phyloP scores from a whole-genome alignment of 805 yeast genomes.

The Myxozyma sirexii region DNA sequence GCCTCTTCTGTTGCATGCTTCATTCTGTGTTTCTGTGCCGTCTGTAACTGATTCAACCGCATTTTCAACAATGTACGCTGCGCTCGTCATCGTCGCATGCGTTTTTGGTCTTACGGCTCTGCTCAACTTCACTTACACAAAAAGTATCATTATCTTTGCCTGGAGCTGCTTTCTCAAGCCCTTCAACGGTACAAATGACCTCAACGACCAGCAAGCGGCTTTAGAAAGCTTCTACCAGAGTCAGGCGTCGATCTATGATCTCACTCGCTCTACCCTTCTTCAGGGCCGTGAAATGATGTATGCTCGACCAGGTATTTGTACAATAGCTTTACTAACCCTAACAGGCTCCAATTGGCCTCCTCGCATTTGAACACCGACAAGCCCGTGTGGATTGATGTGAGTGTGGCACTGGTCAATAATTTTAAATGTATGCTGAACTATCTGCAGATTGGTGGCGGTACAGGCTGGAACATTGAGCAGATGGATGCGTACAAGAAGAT shows the following conservation, averaged over 20 bases:
- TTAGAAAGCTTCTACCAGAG: slow-evolving; percentile 72
- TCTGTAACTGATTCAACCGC: slow-evolving; percentile 6
- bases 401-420: background rate
- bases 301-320: slow-evolving; percentile 39
- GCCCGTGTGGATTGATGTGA: slow-evolving; percentile 65
- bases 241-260: slow-evolving; percentile 77
- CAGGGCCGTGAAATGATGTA: slow-evolving; percentile 73
- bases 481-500: slow-evolving; percentile 55
- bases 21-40: background rate
- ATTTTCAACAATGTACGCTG: slow-evolving; percentile 3
- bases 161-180: slow-evolving; percentile 66
- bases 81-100: slow-evolving; percentile 15
- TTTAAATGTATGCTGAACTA: background rate
- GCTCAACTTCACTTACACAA: slow-evolving; percentile 15
- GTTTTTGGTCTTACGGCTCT: slow-evolving; percentile 19
- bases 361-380: slow-evolving; percentile 38
- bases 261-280: slow-evolving; percentile 65
- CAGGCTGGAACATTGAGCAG: slow-evolving; percentile 78
- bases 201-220: slow-evolving; percentile 56
- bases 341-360: slow-evolving; percentile 25
- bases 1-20: background rate
- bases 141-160: slow-evolving; percentile 41
- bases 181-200: slow-evolving; percentile 45
- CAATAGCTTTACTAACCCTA: background rate
- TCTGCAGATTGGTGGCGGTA: slow-evolving; percentile 71